A percentile compares a stretch with the other conserved stretches of the same genome.
These are phyloP conservation scores for Penicilliopsis zonata DNA, from an alignment of 495 filamentous ascomycete species.

Conservation along the genomic window DNA sequence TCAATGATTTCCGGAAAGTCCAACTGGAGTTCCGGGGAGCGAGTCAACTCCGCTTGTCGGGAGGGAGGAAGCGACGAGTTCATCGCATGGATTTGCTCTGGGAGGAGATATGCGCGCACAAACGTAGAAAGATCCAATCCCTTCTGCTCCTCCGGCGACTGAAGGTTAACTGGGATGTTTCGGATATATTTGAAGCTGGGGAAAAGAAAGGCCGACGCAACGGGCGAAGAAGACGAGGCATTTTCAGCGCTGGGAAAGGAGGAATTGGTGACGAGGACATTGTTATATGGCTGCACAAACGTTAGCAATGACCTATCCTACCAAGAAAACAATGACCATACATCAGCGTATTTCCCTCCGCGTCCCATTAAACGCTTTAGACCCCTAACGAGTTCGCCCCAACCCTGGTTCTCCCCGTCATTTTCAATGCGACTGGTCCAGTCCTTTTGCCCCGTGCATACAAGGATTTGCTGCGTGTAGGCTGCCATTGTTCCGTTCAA, in stretches of 20 bases:
- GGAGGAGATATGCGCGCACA: slow-evolving; percentile 32
- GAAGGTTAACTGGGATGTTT: slow-evolving; percentile 36
- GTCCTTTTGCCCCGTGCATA: slow-evolving; percentile 68
- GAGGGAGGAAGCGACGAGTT: slow-evolving; percentile 37
- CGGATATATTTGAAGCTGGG: slow-evolving; percentile 71
- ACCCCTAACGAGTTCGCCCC: slow-evolving; percentile 53
- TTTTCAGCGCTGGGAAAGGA: slow-evolving; percentile 45
- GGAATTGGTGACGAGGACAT: slow-evolving; percentile 59
- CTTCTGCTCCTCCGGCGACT: slow-evolving; percentile 3
- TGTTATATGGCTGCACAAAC: slow-evolving; percentile 57
- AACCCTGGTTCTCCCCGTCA: slow-evolving; percentile 31
- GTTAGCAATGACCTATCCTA: slow-evolving; percentile 1
- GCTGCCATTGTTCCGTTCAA: slow-evolving; percentile 63
- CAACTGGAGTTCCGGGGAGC: slow-evolving; percentile 16
- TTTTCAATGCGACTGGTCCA: slow-evolving; percentile 67
- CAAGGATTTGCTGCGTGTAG: slow-evolving; percentile 73
- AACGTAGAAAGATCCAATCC: slow-evolving; percentile 19
- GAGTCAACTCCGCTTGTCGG: slow-evolving; percentile 17
- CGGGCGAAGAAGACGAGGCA: slow-evolving; percentile 16
- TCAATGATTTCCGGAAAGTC: slow-evolving; percentile 33
- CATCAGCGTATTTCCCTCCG: slow-evolving; percentile 58
- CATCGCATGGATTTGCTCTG: slow-evolving; percentile 44
- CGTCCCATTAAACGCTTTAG: slow-evolving; percentile 56
- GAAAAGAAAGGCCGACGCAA: slow-evolving; percentile 58
- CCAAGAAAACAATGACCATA: slow-evolving; percentile 27